Percentiles rank a stretch among this genome's conserved stretches.
phyloP scores from a whole-genome alignment of 2,329 filamentous ascomycete genomes.

The Botrytis squamosa region DNA sequence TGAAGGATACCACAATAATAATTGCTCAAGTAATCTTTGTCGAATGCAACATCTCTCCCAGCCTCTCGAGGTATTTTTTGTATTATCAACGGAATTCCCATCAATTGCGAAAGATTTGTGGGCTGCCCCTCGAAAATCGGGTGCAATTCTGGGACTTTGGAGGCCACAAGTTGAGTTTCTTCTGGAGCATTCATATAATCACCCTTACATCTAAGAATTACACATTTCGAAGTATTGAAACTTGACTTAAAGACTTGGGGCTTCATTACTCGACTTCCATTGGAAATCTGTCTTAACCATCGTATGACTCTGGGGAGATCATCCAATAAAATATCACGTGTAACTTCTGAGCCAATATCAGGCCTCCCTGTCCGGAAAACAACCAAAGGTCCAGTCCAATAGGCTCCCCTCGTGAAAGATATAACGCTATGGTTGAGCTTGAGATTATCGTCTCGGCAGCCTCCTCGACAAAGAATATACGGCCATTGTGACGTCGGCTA shows the following conservation, averaged over 20 bases:
- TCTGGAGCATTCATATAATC: not conserved
- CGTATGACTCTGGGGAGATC: not conserved
- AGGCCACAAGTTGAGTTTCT: rapidly evolving
- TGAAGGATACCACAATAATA: not conserved
- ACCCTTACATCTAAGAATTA: not conserved
- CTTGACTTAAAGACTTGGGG: too few species aligned
- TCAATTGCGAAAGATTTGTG: not conserved
- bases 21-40: not conserved
- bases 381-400: not conserved
- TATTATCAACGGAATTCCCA: not conserved
- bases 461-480: not conserved
- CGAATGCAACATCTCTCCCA: too few species aligned
- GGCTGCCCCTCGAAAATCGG: not conserved
- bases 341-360: not conserved
- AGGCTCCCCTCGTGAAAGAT: not conserved
- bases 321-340: not conserved
- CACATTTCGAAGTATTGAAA: not conserved
- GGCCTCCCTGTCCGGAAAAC: not conserved
- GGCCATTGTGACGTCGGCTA: not conserved
- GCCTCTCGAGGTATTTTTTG: not conserved
- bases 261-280: not conserved
- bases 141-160: not conserved
- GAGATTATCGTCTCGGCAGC: too few species aligned
- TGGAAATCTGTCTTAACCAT: not conserved
- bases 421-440: not conserved